These are phyloP conservation scores for Baudoinia panamericana DNA, from an alignment of 495 filamentous ascomycete species.

Conservation along the genomic window DNA sequence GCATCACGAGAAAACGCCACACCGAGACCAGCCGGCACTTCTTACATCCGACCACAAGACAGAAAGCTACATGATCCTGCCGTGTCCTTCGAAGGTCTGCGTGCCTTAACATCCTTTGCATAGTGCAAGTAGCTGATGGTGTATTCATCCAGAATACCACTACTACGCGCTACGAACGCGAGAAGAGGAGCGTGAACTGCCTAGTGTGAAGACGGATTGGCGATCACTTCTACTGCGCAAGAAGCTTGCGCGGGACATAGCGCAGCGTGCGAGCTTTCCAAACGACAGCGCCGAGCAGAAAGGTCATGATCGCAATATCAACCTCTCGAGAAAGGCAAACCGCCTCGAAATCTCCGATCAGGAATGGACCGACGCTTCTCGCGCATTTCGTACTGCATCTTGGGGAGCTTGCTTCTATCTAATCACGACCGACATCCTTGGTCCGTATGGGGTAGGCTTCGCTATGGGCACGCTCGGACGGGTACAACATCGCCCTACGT, in stretches of 20 bases:
- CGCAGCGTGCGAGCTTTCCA: neutral
- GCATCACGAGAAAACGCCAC: too few relatives aligned
- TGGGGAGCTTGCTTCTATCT: constrained; percentile 43
- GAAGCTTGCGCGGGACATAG: constrained; percentile 4
- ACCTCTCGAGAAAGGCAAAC: too few relatives aligned
- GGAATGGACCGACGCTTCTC: constrained; percentile 25
- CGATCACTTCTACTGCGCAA: constrained; percentile 6
- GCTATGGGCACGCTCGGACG: constrained; percentile 36
- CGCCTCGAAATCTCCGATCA: constrained; percentile 3
- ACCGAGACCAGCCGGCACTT: neutral
- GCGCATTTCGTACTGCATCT: constrained; percentile 34
- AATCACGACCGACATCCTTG: constrained; percentile 54
- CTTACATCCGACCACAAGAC: constrained; percentile 8
- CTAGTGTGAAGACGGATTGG: constrained; percentile 4
- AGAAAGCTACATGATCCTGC: constrained; percentile 12
- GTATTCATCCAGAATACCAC: too few relatives aligned
- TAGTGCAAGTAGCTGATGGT: too few relatives aligned
- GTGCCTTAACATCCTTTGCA: too few relatives aligned
- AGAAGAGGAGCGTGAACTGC: constrained; percentile 26
- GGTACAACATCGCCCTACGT: too few relatives aligned
- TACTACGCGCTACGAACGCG: constrained; percentile 38
- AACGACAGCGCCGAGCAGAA: constrained; percentile 5
- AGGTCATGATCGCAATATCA: too few relatives aligned
- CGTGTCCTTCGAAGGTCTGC: constrained; percentile 31
- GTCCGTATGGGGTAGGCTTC: constrained; percentile 29